Conservation (phyloP, 352 stramenopile genomes). For the Phytophthora niederhauseri region DNA sequence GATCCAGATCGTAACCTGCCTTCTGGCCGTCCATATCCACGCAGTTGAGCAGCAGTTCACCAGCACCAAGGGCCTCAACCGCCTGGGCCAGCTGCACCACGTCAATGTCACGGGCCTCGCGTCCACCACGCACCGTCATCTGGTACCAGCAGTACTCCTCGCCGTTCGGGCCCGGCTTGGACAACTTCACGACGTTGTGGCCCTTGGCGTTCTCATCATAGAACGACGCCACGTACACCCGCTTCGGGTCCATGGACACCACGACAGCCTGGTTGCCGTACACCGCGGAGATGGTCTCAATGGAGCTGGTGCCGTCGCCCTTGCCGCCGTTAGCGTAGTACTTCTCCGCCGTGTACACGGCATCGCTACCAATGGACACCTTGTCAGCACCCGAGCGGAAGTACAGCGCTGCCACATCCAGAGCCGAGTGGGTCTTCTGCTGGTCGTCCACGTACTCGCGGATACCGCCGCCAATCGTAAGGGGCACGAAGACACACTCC, state of each 20-base stretch:
- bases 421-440: conserved; percentile 86
- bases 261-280: conserved; percentile 99
- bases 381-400: conserved; percentile 99
- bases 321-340: conserved; percentile 81
- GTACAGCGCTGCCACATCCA: conserved; percentile 96
- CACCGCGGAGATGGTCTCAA: conserved; percentile 96
- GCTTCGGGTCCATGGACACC: conserved; percentile 96
- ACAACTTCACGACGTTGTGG: conserved; percentile 72
- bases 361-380: conserved; percentile 97
- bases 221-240: conserved; percentile 85
- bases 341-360: conserved; percentile 94
- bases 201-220: conserved; percentile 68
- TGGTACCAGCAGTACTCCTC: conserved; percentile 98
- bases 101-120: conserved; percentile 92
- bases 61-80: conserved; percentile 94
- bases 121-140: conserved; percentile 96
- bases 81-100: conserved; percentile 87
- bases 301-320: conserved; percentile 86
- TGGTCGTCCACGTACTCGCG: conserved; percentile 95
- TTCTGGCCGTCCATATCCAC: conserved; percentile 99
- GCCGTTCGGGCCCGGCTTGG: conserved; percentile 90
- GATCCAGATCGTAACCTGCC: conserved; percentile 83
- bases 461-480: conserved; percentile 98
- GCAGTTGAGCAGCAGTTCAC: conserved; percentile 98
- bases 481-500: conserved; percentile 96